Conservation (phyloP, 2,329 filamentous ascomycete genomes). For the Aotearoamyces nothofagi region DNA sequence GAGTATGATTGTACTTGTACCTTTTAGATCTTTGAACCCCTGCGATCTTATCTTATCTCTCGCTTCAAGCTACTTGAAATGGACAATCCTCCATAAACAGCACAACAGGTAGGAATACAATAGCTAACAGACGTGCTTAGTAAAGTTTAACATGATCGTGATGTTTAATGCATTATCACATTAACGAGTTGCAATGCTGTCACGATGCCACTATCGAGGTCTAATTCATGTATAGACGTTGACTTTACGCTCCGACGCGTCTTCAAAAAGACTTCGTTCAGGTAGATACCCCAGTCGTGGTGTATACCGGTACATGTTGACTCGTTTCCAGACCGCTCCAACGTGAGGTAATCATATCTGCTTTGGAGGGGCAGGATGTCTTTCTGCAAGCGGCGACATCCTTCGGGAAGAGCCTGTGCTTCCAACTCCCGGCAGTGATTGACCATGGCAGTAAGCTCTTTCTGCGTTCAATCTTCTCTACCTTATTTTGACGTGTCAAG, state of each 20-base stretch:
- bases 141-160: too few species aligned
- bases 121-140: too few species aligned
- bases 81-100: too few species aligned
- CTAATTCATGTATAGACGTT: conserved; percentile 43
- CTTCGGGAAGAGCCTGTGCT: conserved; percentile 89
- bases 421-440: conserved; percentile 79
- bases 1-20: too few species aligned
- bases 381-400: conserved; percentile 84
- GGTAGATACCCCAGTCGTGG: conserved; percentile 28
- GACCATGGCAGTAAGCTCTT: conserved; percentile 60
- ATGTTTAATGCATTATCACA: too few species aligned
- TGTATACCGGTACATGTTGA: background rate
- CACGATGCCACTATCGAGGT: conserved; percentile 24
- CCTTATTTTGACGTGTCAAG: conserved; percentile 26
- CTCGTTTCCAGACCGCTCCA: conserved; percentile 53
- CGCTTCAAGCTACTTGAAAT: too few species aligned
- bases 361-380: conserved; percentile 73
- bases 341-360: conserved; percentile 72
- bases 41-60: too few species aligned
- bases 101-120: too few species aligned
- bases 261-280: conserved; percentile 60
- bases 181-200: too few species aligned
- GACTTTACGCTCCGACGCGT: conserved; percentile 60
- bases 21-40: too few species aligned
- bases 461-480: background rate